phyloP scores from a whole-genome alignment of 257 asterid genomes.

The Solanum raphanifolium region DNA sequence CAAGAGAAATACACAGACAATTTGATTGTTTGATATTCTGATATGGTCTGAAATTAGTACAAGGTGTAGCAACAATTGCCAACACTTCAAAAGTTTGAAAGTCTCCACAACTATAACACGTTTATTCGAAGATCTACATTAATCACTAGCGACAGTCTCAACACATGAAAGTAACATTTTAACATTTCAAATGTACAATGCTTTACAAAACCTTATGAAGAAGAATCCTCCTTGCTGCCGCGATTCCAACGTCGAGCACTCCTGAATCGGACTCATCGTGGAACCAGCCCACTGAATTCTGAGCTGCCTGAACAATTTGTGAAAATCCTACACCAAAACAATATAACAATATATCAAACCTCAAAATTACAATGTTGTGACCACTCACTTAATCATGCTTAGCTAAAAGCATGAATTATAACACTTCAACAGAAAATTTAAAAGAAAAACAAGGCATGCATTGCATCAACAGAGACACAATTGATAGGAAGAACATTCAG shows the following conservation, averaged over 20 bases:
- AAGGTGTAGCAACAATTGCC: background rate
- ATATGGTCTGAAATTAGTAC: background rate
- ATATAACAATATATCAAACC: background rate
- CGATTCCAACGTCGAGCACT: slow-evolving; percentile 10
- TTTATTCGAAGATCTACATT: background rate
- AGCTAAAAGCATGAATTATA: background rate
- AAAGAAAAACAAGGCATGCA: background rate
- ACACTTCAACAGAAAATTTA: background rate
- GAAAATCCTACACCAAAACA: slow-evolving; percentile 49
- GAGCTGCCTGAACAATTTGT: slow-evolving; percentile 63
- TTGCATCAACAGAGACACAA: background rate
- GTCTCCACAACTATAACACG: background rate
- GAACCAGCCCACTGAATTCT: slow-evolving; percentile 71
- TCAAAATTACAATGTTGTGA: background rate
- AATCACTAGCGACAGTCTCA: background rate
- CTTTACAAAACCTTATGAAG: slow-evolving; percentile 35
- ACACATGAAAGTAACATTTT: background rate
- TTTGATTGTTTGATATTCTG: background rate
- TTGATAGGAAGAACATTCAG: background rate
- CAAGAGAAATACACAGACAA: background rate
- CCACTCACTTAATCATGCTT: background rate
- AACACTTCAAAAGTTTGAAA: background rate
- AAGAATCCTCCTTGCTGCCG: slow-evolving; percentile 42
- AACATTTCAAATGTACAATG: background rate
- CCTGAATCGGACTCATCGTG: slow-evolving; percentile 57